Conservation (phyloP, 352 stramenopile species). For the Phytophthora podocarpi region DNA sequence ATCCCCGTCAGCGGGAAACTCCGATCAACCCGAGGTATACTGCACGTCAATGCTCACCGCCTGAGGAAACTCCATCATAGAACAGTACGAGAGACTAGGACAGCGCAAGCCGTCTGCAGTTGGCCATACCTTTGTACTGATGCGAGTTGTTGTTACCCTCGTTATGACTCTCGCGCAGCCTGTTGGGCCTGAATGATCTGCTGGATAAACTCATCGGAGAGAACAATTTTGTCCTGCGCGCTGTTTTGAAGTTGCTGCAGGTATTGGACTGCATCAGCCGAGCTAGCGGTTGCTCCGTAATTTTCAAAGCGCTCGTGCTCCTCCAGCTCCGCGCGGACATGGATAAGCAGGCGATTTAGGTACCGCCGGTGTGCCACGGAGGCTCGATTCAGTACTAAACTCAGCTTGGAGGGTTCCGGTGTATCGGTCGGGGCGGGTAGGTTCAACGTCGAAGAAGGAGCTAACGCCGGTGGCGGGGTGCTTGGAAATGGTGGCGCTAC, state of each 20-base stretch:
- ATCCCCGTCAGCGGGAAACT: not conserved
- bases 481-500: constrained; percentile 19
- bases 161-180: constrained; percentile 75
- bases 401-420: constrained; percentile 63
- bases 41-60: not conserved
- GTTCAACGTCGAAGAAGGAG: constrained; percentile 16
- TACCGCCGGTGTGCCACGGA: constrained; percentile 76
- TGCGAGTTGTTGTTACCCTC: constrained; percentile 5
- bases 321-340: constrained; percentile 70
- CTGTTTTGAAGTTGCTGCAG: constrained; percentile 87
- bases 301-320: constrained; percentile 83
- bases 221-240: constrained; percentile 87
- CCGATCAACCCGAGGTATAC: no score
- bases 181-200: constrained; percentile 84
- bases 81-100: not conserved
- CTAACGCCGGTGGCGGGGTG: constrained; percentile 31
- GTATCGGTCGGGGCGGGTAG: constrained; percentile 29
- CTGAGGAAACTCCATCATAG: not conserved
- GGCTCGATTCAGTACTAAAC: constrained; percentile 60
- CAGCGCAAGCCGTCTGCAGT: constrained; percentile 1
- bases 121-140: constrained; percentile 15
- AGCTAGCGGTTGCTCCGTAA: constrained; percentile 75
- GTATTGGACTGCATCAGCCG: constrained; percentile 84
- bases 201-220: constrained; percentile 88
- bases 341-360: constrained; percentile 66